phyloP scores from a whole-genome alignment of 768 basidiomycete species.

The Cystobasidium tubakii region DNA sequence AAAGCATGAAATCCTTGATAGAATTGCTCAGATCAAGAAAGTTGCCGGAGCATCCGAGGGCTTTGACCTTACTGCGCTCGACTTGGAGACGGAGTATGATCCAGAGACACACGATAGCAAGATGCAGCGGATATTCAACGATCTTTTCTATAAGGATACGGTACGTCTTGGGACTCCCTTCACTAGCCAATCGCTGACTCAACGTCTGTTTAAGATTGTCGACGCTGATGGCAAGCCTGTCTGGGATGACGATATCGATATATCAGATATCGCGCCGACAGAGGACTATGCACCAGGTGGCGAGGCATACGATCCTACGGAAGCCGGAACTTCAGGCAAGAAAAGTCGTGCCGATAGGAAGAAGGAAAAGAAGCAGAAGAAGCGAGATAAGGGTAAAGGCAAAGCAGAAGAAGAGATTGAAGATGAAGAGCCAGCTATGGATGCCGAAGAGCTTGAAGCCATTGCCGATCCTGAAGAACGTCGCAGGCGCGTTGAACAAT shows the following conservation, averaged over 20 bases:
- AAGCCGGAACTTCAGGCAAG: conserved; percentile 29
- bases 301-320: conserved; percentile 44
- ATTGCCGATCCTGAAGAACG: conserved; percentile 79
- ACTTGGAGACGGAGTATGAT: conserved; percentile 91
- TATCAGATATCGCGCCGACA: conserved; percentile 58
- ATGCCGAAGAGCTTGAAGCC: conserved; percentile 52
- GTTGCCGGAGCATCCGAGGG: conserved; percentile 62
- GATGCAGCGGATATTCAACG: conserved; percentile 69
- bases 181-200: not conserved
- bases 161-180: conserved; percentile 40
- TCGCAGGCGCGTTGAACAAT: conserved; percentile 71
- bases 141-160: conserved; percentile 51
- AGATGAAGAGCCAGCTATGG: conserved; percentile 57
- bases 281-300: conserved; percentile 50
- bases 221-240: conserved; percentile 64
- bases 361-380: conserved; percentile 55
- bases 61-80: conserved; percentile 58
- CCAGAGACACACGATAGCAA: conserved; percentile 73
- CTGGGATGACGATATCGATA: conserved; percentile 87
- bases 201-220: conserved; percentile 31
- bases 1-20: conserved; percentile 69
- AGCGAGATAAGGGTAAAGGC: conserved; percentile 41
- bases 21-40: conserved; percentile 65
- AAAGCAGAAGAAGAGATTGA: conserved; percentile 48
- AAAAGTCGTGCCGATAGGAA: conserved; percentile 43